Conservation (phyloP, 495 filamentous ascomycete genomes). For the Xylaria venustula region DNA sequence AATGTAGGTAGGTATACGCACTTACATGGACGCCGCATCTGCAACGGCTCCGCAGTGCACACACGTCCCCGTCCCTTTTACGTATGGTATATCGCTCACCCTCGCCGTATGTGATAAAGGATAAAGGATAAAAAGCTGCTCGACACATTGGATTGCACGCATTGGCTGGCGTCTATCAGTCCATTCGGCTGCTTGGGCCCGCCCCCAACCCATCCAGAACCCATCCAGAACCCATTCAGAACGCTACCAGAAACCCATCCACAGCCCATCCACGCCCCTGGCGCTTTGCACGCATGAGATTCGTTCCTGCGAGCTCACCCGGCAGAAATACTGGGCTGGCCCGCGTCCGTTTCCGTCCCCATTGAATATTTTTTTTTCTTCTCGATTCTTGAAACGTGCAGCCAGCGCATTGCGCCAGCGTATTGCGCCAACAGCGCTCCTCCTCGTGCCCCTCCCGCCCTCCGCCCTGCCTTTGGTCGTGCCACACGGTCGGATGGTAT, state of each 20-base stretch:
- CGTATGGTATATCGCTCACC: constrained; percentile 18
- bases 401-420: constrained; percentile 18
- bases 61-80: constrained; percentile 23
- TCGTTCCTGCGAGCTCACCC: constrained; percentile 32
- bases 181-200: constrained; percentile 30
- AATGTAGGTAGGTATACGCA: too few relatives aligned
- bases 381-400: constrained; percentile 18
- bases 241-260: too few relatives aligned
- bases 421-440: constrained; percentile 10
- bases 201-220: constrained; percentile 28
- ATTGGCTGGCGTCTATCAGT: constrained; percentile 40
- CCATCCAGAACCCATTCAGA: constrained; percentile 25
- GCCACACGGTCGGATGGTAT: constrained; percentile 14
- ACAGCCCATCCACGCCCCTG: constrained; percentile 21
- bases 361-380: constrained; percentile 19
- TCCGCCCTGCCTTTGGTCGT: constrained; percentile 2
- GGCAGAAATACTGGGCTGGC: constrained; percentile 27
- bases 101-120: constrained; percentile 14
- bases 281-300: constrained; percentile 27
- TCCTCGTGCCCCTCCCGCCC: too few relatives aligned
- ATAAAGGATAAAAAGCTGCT: too few relatives aligned
- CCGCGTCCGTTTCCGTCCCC: constrained; percentile 19
- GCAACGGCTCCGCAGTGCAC: constrained; percentile 24
- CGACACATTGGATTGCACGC: too few relatives aligned
- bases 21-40: constrained; percentile 12